phyloP scores from a whole-genome alignment of 129 eudicot species.

The Silybum marianum region DNA sequence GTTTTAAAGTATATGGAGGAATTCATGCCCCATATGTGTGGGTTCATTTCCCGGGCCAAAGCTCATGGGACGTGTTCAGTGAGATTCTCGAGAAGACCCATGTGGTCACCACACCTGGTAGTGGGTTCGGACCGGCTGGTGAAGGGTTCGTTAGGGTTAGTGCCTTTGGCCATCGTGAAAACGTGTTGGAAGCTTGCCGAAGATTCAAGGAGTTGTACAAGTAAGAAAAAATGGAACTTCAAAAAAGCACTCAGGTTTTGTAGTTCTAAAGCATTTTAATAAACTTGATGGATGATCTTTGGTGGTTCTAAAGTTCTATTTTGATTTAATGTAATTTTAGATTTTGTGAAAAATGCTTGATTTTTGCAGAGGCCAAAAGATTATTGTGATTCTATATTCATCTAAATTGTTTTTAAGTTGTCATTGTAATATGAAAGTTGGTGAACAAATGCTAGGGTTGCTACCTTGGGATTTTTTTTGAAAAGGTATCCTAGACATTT shows the following conservation, averaged over 20 bases:
- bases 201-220: conserved; percentile 92
- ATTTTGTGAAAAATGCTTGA: conserved; percentile 25
- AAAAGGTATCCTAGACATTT: no score
- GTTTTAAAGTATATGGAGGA: conserved; percentile 91
- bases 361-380: conserved; percentile 8
- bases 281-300: conserved; percentile 5
- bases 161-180: conserved; percentile 84
- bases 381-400: neutral
- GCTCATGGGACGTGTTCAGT: conserved; percentile 95
- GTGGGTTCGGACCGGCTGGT: conserved; percentile 98
- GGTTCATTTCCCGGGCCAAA: conserved; percentile 93
- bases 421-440: neutral
- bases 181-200: conserved; percentile 90
- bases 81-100: conserved; percentile 98
- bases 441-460: neutral
- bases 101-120: conserved; percentile 94
- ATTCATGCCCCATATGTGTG: conserved; percentile 92
- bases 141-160: conserved; percentile 95
- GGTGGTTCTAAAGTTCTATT: conserved; percentile 1
- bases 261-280: conserved; percentile 18
- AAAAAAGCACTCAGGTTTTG: conserved; percentile 15
- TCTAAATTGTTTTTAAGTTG: neutral
- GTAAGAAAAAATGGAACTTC: conserved; percentile 36
- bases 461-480: no score
- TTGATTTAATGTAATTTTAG: conserved; percentile 12